These are phyloP conservation scores for Daldinia decipiens DNA, from an alignment of 495 filamentous ascomycete genomes.

Conservation along the genomic window DNA sequence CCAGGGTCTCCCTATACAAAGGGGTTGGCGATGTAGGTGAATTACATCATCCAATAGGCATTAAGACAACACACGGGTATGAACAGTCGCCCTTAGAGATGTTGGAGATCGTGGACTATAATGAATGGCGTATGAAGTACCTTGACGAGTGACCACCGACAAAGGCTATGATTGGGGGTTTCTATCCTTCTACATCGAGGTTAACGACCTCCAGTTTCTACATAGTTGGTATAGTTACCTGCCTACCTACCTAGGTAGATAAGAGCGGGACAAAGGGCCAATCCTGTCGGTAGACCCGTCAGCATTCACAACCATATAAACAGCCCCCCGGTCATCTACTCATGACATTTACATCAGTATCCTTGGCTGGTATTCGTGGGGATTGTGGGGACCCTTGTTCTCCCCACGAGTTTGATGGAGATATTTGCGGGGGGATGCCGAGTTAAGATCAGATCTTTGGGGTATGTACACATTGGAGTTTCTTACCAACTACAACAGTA, in stretches of 20 bases:
- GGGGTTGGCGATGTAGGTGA: neutral
- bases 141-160: neutral
- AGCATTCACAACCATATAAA: conserved; percentile 11
- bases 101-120: neutral
- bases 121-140: neutral
- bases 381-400: conserved; percentile 8
- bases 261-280: neutral
- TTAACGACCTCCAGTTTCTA: neutral
- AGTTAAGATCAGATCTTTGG: conserved; percentile 2
- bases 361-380: conserved; percentile 3
- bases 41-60: conserved; percentile 2
- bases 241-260: too few relatives aligned
- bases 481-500: neutral
- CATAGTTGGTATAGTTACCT: neutral
- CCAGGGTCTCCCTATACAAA: conserved; percentile 20
- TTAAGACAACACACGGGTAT: conserved; percentile 11
- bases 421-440: neutral
- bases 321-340: neutral
- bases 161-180: neutral
- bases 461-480: neutral
- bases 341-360: neutral
- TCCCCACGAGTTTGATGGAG: conserved; percentile 15
- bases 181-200: conserved; percentile 1
- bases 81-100: neutral
- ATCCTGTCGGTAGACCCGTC: conserved; percentile 22